Percentiles rank a stretch among this genome's conserved stretches.
Conservation (phyloP, 164 flowering plant genomes). For the Aristolochia fimbriata region DNA sequence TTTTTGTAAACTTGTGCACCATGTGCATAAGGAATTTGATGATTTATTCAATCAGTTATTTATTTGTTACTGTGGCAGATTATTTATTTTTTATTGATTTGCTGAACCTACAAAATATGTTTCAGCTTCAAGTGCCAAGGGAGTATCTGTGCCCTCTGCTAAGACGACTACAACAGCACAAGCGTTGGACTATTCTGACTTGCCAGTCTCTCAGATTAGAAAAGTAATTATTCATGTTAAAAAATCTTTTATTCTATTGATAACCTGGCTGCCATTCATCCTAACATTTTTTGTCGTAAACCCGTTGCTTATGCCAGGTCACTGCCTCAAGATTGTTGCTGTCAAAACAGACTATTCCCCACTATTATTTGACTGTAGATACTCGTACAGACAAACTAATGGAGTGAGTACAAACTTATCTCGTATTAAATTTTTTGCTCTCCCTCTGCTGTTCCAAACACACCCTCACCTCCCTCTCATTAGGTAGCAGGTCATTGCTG, state of each 20-base stretch:
- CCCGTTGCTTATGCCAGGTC: conserved; percentile 34
- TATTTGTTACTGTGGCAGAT: no score
- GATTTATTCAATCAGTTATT: no score
- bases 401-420: conserved; percentile 41
- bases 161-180: conserved; percentile 28
- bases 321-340: conserved; percentile 80
- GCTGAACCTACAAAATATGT: background rate
- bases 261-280: background rate
- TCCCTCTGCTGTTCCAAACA: background rate
- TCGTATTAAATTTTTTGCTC: background rate
- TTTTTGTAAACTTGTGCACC: no score
- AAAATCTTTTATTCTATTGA: background rate
- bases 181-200: conserved; percentile 54
- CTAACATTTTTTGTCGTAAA: background rate
- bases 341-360: conserved; percentile 96
- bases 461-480: no score
- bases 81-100: no score
- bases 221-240: conserved; percentile 38
- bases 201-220: conserved; percentile 85
- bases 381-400: conserved; percentile 82
- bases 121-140: conserved; percentile 68
- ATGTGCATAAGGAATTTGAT: no score
- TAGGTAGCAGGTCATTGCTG: no score
- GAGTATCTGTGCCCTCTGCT: conserved; percentile 26
- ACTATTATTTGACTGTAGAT: conserved; percentile 88